Conservation (phyloP, 768 basidiomycete species). For the Thelephora aurantiotincta region DNA sequence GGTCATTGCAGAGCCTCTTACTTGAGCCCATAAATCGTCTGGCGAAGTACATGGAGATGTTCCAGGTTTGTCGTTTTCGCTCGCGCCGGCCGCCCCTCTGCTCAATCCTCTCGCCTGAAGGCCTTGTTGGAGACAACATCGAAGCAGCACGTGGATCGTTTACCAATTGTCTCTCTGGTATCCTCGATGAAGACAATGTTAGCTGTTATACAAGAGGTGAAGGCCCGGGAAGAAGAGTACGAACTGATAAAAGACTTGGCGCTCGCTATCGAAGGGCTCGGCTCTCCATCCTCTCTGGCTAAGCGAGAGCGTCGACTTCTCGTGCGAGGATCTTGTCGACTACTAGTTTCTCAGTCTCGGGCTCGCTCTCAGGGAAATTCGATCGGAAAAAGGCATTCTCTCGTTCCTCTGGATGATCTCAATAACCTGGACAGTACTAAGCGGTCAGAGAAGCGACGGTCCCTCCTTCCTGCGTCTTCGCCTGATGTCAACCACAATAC, state of each 20-base stretch:
- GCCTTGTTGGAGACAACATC: conserved; percentile 58
- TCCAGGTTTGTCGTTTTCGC: conserved; percentile 40
- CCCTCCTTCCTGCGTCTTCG: conserved; percentile 20
- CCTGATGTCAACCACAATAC: background rate
- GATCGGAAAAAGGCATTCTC: background rate
- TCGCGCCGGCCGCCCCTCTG: background rate
- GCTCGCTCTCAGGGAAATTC: background rate
- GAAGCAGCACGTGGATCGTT: conserved; percentile 51
- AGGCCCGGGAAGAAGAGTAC: conserved; percentile 76
- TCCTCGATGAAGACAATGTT: conserved; percentile 60
- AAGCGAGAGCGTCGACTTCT: conserved; percentile 64
- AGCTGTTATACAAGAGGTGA: conserved; percentile 73
- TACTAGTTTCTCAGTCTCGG: conserved; percentile 15
- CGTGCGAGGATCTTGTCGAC: conserved; percentile 44
- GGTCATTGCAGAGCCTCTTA: conserved; percentile 54
- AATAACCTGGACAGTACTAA: conserved; percentile 23
- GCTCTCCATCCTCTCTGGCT: conserved; percentile 39
- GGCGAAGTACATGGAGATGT: conserved; percentile 54
- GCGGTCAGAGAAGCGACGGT: conserved; percentile 14
- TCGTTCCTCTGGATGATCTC: conserved; percentile 17
- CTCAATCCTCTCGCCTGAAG: conserved; percentile 25
- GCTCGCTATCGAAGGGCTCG: conserved; percentile 43
- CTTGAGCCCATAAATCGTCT: conserved; percentile 66
- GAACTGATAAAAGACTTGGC: conserved; percentile 52
- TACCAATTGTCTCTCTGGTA: conserved; percentile 49